Evolutionary conservation across 352 stramenopile species (phyloP), one percentile per base, ranked within the genome.

Genomic region (Phytopythium sindhum): DNA sequence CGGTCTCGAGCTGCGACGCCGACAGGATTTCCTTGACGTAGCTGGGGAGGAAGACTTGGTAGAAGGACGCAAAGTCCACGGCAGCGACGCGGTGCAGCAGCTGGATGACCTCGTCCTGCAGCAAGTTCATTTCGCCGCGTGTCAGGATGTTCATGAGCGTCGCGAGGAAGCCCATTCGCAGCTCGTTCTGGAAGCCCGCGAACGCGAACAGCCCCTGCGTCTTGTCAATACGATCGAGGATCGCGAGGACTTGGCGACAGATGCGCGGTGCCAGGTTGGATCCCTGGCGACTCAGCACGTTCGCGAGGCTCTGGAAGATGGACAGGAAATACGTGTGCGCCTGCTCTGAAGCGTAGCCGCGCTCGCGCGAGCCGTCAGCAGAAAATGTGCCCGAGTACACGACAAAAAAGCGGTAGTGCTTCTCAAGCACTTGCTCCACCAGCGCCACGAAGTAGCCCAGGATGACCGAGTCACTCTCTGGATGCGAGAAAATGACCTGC

Each of bases 391-490:
- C 67, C 1, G 67, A 73, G 28, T 77, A 75, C 3, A 75, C 69
- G 28, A 94, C 84, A 61, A 94, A 94, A 60, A 89, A 92, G 28
- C 85, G 79, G 65, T 88, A 94, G 42, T 91, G 85, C 59, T 92
- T 91, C 63, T 91, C 81, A 12, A 94, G 61, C 26, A 94, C 65
- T 59, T 91, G 81, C 65, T 92, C 83, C 3, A 92, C 65, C 17
- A 94, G 67, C 15, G 78, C 72, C 35, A 94, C 74, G 48, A 87
- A 94, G 66, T 88, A 91, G 37, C 77, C 68, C 10, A 92, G 57
- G 28, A 89, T 84, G 39, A 90, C 68, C 0, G 80, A 79, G 59
- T 92, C 81, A 42, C 81, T 91, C 65, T 92, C 80, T 0, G 78
- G 68, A 41, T 91, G 83, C 1, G 75, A 78, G 63, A 92, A 91